Percentiles rank a stretch among this genome's conserved stretches.
phyloP scores from a whole-genome alignment of 352 stramenopile genomes.

The Phytophthora ramorum region DNA sequence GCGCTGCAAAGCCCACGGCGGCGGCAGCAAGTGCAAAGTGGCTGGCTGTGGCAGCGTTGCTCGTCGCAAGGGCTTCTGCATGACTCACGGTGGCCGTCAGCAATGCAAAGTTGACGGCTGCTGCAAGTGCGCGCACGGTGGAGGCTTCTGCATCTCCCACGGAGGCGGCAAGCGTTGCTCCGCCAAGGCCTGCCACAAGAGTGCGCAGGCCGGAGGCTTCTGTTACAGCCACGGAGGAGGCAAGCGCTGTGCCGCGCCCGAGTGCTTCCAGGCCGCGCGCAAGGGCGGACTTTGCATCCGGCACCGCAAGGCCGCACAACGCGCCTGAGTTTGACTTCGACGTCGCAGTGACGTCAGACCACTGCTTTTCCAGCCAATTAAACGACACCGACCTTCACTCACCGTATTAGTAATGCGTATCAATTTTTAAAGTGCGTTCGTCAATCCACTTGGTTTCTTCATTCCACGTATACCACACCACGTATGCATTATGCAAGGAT shows the following conservation, averaged over 20 bases:
- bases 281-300: constrained; percentile 84
- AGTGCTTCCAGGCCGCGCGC: constrained; percentile 82
- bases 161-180: constrained; percentile 78
- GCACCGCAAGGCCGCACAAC: constrained; percentile 54
- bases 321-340: constrained; percentile 17
- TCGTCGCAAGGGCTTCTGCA: constrained; percentile 75
- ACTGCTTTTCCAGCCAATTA: constrained; percentile 1
- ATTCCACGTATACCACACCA: neutral
- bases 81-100: constrained; percentile 73
- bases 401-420: constrained; percentile 11
- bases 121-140: constrained; percentile 77
- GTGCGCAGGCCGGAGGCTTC: constrained; percentile 74
- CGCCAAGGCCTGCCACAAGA: constrained; percentile 63
- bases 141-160: constrained; percentile 77
- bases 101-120: constrained; percentile 79
- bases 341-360: constrained; percentile 17
- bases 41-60: constrained; percentile 65
- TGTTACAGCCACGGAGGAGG: constrained; percentile 85
- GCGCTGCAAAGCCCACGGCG: constrained; percentile 84
- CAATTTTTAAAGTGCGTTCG: constrained; percentile 1
- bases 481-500: neutral
- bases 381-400: constrained; percentile 37
- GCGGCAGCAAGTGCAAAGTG: constrained; percentile 82
- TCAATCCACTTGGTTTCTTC: neutral
- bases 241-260: constrained; percentile 71